Percentiles rank a stretch among this genome's conserved stretches.
Evolutionary conservation across 805 yeast species (phyloP).

Genomic region (Cyberlindnera mycetangii): DNA sequence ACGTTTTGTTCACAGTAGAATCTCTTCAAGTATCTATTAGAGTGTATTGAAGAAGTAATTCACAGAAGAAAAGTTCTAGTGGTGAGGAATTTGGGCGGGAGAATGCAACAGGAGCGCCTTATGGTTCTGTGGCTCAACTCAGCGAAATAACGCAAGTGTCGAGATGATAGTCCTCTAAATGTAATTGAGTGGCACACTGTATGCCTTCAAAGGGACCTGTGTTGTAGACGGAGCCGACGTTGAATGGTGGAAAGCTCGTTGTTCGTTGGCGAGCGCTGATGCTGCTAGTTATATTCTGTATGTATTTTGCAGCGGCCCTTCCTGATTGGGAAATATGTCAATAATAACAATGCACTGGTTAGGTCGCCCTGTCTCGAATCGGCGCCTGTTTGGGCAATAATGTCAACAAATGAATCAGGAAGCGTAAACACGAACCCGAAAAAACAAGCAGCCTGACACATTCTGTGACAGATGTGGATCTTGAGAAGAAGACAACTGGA

Average conservation of each 20-base stretch:
- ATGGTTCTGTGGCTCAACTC: conserved; percentile 2
- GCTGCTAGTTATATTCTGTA: conserved; percentile 14
- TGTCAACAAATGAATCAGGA: conserved; percentile 15
- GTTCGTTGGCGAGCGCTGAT: conserved; percentile 11
- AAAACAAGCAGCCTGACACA: neutral
- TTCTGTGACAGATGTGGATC: neutral
- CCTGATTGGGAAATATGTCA: conserved; percentile 27
- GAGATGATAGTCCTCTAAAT: neutral
- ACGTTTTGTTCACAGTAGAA: no score
- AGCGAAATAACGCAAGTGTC: neutral
- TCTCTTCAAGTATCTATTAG: no score
- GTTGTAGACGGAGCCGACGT: neutral
- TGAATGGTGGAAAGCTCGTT: neutral
- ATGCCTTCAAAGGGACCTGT: neutral
- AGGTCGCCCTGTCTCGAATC: conserved; percentile 12
- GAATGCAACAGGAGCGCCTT: conserved; percentile 1
- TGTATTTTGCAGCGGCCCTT: conserved; percentile 15
- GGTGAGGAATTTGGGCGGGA: neutral
- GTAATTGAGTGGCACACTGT: neutral
- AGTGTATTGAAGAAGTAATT: neutral
- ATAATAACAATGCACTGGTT: conserved; percentile 23
- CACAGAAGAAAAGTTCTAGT: neutral
- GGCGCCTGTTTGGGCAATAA: conserved; percentile 9
- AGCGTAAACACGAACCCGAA: conserved; percentile 7
- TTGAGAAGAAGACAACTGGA: no score